Evolutionary conservation across 2,329 filamentous ascomycete species (phyloP), one percentile per base, ranked within the genome.

Genomic region (Juglanconis juglandina): DNA sequence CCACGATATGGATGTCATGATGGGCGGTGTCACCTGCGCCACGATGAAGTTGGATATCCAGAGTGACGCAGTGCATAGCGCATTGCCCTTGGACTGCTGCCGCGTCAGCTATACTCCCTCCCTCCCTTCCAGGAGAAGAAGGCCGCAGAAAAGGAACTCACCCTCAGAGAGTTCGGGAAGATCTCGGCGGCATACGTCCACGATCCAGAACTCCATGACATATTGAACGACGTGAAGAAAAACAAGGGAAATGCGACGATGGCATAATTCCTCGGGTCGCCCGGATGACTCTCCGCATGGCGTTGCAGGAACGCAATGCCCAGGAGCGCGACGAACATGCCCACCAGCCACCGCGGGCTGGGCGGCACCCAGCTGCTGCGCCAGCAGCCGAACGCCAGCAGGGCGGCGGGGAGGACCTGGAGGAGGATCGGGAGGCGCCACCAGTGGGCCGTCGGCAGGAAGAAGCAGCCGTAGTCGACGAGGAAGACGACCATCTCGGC

Each of bases 151-250:
- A 9, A 37, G 10, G 7, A 17, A 65, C 68, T 68, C 49, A 70
- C 69, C 34, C 68, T 65, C 30, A 70, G 52, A 30, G 68, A 65
- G 44, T 67, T 66, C 1, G 70, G 69, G 53, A 72, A 72, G 34
- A 72, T 72, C 60, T 71, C 69, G 0, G 70, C 67, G 7, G 69
- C 70, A 52, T 72, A 72, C 2, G 68, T 67, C 70, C 69, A 70
- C 3, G 66, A 68, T 17, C 70, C 70, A 1, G 67, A 65, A 46
- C 68, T 67, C 68, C 69, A 72, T n/a, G 68, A 69, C 63, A 69
- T 65, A 41, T 71, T 72, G 55, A 72, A 72, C 52, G 68, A 70
- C 0, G 65, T 68, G n/a, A 66, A 72, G 53, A 71, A 71, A 5
- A 71, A 34, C 37, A 70, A 71, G 0, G 69, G 68, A 44, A 70